Percentiles rank a stretch among this genome's conserved stretches.
phyloP scores from a whole-genome alignment of 306 rosid species.

The Fragaria ananassa region DNA sequence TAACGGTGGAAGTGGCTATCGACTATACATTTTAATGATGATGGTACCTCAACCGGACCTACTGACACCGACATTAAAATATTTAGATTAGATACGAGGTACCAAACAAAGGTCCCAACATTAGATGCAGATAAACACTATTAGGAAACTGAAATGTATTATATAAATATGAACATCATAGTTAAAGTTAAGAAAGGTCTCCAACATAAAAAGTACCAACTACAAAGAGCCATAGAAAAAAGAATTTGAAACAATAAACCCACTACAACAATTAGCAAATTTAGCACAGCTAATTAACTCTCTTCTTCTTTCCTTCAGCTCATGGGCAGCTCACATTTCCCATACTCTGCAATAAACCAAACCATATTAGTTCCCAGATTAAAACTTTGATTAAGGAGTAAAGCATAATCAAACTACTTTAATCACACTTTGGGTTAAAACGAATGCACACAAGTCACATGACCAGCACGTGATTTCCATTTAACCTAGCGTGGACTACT shows the following conservation, averaged over 20 bases:
- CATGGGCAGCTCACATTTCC: conserved; percentile 66
- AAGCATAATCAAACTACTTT: background rate
- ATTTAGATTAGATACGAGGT: background rate
- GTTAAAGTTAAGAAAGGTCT: background rate
- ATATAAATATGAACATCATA: conserved; percentile 19
- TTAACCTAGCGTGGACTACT: conserved; percentile 28
- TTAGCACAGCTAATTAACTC: background rate
- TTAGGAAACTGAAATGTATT: conserved; percentile 8
- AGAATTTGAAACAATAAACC: conserved; percentile 1
- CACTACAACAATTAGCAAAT: conserved; percentile 8
- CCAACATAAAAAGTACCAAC: background rate
- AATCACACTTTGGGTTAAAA: background rate
- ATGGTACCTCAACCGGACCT: no score
- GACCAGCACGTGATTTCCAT: conserved; percentile 32
- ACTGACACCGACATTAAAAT: no score
- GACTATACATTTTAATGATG: no score
- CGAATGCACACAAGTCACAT: conserved; percentile 15
- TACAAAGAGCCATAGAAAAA: background rate
- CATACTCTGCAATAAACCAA: conserved; percentile 55
- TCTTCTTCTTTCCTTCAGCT: conserved; percentile 39
- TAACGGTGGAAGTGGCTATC: no score
- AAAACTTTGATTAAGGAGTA: background rate
- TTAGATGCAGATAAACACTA: background rate
- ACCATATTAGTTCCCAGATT: background rate
- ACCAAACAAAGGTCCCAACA: background rate